Percentiles rank a stretch among this genome's conserved stretches.
These are phyloP conservation scores for Septoria petroselini DNA, from an alignment of 2,329 filamentous ascomycete genomes.

Conservation along the genomic window DNA sequence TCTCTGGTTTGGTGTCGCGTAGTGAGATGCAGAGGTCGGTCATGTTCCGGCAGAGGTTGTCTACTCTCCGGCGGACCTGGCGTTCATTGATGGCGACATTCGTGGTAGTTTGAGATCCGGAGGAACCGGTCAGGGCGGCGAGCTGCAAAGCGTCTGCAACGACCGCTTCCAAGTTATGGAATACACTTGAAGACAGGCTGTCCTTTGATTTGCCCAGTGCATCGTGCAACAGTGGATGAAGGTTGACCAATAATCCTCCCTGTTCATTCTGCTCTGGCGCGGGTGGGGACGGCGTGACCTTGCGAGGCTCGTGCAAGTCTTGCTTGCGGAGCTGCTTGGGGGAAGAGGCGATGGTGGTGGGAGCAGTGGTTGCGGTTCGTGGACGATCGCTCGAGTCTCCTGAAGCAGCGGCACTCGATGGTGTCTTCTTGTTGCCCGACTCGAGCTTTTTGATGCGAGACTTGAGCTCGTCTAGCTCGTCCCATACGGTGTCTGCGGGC, in stretches of 20 bases:
- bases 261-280: conserved; percentile 35
- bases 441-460: conserved; percentile 88
- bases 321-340: conserved; percentile 62
- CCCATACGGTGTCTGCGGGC: conserved; percentile 90
- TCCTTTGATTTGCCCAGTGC: conserved; percentile 75
- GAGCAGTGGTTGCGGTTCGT: conserved; percentile 83
- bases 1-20: conserved; percentile 41
- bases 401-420: conserved; percentile 75
- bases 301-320: conserved; percentile 40
- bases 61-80: conserved; percentile 82
- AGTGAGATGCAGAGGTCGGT: conserved; percentile 89
- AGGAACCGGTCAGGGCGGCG: conserved; percentile 71
- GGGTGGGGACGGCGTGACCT: conserved; percentile 5
- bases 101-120: conserved; percentile 63
- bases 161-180: conserved; percentile 73
- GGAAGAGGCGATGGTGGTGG: conserved; percentile 85
- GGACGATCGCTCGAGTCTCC: conserved; percentile 75
- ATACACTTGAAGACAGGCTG: conserved; percentile 68
- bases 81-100: conserved; percentile 68
- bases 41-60: conserved; percentile 86
- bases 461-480: conserved; percentile 93
- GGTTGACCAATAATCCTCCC: conserved; percentile 50
- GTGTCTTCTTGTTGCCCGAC: conserved; percentile 72
- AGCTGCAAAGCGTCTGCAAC: conserved; percentile 78
- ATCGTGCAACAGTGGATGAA: conserved; percentile 74